Evolutionary conservation across 129 eudicot genomes (phyloP).

Genomic region (Rutidosis leptorrhynchoides): DNA sequence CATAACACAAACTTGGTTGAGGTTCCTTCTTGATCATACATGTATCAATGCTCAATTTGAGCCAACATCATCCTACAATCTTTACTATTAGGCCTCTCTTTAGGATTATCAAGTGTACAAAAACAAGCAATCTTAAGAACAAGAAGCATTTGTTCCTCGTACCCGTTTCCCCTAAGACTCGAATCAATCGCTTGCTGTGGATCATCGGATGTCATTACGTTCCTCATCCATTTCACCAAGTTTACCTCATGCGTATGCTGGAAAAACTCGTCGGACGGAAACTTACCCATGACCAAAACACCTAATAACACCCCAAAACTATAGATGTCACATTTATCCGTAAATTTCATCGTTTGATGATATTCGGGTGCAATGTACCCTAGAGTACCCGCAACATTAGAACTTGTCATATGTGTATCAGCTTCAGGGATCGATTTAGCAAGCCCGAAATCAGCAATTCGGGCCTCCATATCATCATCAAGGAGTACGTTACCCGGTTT

Average conservation of each 20-base stretch:
- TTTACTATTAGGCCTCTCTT: conserved; percentile 85
- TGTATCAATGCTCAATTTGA: conserved; percentile 52
- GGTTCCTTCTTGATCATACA: background rate
- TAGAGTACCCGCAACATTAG: conserved; percentile 79
- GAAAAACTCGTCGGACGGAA: conserved; percentile 68
- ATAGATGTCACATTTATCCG: conserved; percentile 74
- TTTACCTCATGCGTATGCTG: conserved; percentile 57
- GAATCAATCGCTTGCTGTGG: conserved; percentile 67
- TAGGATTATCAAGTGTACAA: conserved; percentile 73
- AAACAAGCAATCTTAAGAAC: conserved; percentile 87
- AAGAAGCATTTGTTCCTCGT: conserved; percentile 77
- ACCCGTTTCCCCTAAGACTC: conserved; percentile 64
- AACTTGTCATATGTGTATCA: conserved; percentile 60
- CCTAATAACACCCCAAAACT: conserved; percentile 83
- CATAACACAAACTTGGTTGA: background rate
- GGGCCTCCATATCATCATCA: conserved; percentile 89
- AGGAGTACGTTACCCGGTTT: conserved; percentile 83
- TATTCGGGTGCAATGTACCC: conserved; percentile 95
- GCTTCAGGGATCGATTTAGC: conserved; percentile 74
- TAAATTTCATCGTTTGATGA: conserved; percentile 73
- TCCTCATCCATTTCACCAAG: conserved; percentile 78
- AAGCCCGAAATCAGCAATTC: conserved; percentile 87
- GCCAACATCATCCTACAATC: conserved; percentile 67
- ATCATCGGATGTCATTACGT: conserved; percentile 64
- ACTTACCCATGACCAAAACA: conserved; percentile 63